Percentiles rank a stretch among this genome's conserved stretches.
Conservation (phyloP, 306 rosid genomes). For the Quercus berberidifolia region DNA sequence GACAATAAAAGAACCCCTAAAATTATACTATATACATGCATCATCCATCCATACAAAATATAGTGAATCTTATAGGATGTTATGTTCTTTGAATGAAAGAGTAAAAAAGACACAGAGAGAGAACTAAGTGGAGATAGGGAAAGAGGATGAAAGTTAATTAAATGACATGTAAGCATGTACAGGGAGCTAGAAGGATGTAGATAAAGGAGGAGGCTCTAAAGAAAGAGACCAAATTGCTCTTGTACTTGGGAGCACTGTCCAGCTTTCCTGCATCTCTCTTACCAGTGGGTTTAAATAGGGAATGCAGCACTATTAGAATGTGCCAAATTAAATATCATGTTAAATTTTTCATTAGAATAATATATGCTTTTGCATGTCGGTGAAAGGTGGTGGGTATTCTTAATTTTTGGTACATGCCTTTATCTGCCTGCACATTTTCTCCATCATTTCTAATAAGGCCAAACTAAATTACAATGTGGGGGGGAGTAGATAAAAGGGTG, state of each 20-base stretch:
- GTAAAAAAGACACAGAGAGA: not conserved
- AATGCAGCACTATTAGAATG: no score
- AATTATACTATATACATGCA: not conserved
- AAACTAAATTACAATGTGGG: no score
- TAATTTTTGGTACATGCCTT: not conserved
- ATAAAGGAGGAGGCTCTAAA: not conserved
- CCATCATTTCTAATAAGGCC: no score
- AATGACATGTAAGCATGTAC: not conserved
- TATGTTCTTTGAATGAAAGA: not conserved
- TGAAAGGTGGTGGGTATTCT: not conserved
- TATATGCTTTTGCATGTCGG: not conserved
- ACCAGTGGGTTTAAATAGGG: no score
- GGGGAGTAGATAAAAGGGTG: no score
- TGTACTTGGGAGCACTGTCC: not conserved
- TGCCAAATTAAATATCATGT: no score
- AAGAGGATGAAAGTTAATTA: not conserved
- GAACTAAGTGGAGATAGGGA: not conserved
- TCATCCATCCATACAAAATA: not conserved
- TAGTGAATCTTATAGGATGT: not conserved
- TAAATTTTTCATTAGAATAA: not conserved
- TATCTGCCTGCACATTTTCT: not conserved
- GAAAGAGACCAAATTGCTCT: not conserved
- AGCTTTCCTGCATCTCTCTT: not conserved
- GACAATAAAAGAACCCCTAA: no score
- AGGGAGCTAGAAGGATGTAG: not conserved